phyloP scores from a whole-genome alignment of 169 alveolate species.

The Cryptosporidium ryanae region DNA sequence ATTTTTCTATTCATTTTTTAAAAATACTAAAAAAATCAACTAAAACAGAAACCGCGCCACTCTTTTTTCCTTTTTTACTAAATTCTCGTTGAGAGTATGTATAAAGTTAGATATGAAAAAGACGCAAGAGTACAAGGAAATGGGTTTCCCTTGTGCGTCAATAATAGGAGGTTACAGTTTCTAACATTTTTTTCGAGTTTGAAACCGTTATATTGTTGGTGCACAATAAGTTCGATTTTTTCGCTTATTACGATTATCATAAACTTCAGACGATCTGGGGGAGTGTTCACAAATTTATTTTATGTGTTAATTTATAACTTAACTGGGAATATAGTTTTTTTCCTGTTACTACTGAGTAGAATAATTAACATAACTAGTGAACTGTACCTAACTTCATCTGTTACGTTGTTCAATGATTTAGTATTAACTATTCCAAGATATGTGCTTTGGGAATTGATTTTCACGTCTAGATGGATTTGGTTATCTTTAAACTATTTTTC shows the following conservation, averaged over 20 bases:
- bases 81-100: background rate
- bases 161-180: background rate
- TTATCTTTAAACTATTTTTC: constrained; percentile 34
- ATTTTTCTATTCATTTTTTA: too few relatives aligned
- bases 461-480: constrained; percentile 73
- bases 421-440: constrained; percentile 53
- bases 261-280: background rate
- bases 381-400: constrained; percentile 56
- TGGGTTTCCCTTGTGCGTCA: background rate
- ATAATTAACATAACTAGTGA: constrained; percentile 37
- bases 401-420: constrained; percentile 47
- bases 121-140: background rate
- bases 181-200: constrained; percentile 32
- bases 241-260: background rate
- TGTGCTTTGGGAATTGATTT: constrained; percentile 65
- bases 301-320: constrained; percentile 3
- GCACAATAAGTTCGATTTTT: constrained; percentile 15
- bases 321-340: background rate
- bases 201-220: constrained; percentile 41
- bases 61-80: background rate
- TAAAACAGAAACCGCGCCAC: too few relatives aligned
- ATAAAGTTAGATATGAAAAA: background rate
- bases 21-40: too few relatives aligned
- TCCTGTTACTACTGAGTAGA: constrained; percentile 36
- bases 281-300: background rate